phyloP scores from a whole-genome alignment of 2,329 filamentous ascomycete species.

The Fusarium sp. region DNA sequence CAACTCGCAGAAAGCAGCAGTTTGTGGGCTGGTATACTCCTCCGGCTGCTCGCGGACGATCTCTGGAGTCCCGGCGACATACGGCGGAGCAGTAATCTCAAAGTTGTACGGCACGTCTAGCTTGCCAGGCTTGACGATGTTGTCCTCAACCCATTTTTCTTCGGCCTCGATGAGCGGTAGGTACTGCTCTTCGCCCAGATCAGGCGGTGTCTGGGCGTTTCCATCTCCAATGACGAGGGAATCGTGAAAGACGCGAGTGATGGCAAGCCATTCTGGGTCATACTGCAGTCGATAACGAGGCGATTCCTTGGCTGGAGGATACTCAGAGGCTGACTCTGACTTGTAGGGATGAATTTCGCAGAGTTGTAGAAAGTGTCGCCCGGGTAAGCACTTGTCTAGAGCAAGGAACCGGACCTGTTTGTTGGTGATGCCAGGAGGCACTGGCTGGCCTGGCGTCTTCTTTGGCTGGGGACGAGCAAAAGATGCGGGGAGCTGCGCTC shows the following conservation, averaged over 20 bases:
- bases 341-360: conserved; percentile 65
- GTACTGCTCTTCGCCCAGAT: conserved; percentile 76
- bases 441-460: conserved; percentile 63
- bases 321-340: conserved; percentile 34
- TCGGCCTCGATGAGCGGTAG: conserved; percentile 71
- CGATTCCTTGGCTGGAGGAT: conserved; percentile 31
- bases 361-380: conserved; percentile 83
- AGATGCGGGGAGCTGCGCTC: conserved; percentile 77
- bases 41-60: conserved; percentile 68
- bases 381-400: conserved; percentile 86
- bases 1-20: conserved; percentile 78
- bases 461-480: conserved; percentile 62
- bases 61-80: conserved; percentile 65
- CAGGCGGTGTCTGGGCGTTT: conserved; percentile 58
- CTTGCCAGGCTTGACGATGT: conserved; percentile 69
- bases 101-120: conserved; percentile 82
- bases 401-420: conserved; percentile 83
- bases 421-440: conserved; percentile 78
- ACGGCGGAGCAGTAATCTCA: conserved; percentile 73
- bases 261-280: conserved; percentile 94
- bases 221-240: conserved; percentile 70
- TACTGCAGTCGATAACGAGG: conserved; percentile 72
- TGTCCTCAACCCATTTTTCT: conserved; percentile 79
- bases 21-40: conserved; percentile 90
- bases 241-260: conserved; percentile 79